Base-by-base conservation (phyloP, 257 asterid genomes). In the Handroanthus guayacan region DNA sequence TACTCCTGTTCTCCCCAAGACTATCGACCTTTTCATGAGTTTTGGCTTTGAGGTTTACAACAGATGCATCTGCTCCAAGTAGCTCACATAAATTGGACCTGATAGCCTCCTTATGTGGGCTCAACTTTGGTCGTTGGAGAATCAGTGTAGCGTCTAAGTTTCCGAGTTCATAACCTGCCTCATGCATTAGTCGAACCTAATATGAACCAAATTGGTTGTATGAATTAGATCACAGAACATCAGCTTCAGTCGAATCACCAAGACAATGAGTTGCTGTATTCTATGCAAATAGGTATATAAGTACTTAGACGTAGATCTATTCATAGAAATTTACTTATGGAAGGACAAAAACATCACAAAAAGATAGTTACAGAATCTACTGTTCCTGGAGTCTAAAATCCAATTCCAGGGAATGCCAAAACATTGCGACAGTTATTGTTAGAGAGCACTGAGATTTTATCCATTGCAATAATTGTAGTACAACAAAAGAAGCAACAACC, bases 21-120 rank as follows among this genome's bases (percentile, higher is more conserved):
- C 99, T 95, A 69, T 95, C 99, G 5, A 95, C 99, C 76, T 91
- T 95, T 86, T 95, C 99, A 43, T 95, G 99, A 66, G 99, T 95
- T 82, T 92, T 95, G 9, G 99, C 98, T 83, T 95, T 95, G 61
- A 95, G 85, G 81, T 95, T 95, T 45, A 95, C 97, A 14, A 77
- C 97, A 0, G 93, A 80, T 62, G 93, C 96, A 75, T 95, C 97
- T 2, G 97, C 97, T 12, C 96, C 94, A 4, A 92, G 89, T 47
- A 95, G 89, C 81, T 91, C 68, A 72, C 97, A 89, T 68, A 92
- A 75, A 74, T 95, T 95, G 62, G 84, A 72, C 80, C 98, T 79
- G 74, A 92, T 95, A 65, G 89, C 77, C 81, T 91, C 99, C 85
- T 95, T 95, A 82, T 95, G 98, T 2, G 98, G 98, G 81, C 99